Percentiles rank a stretch among this genome's conserved stretches.
Evolutionary conservation across 208 protist species (phyloP).

Genomic region (Trypanosomatidae sp.): DNA sequence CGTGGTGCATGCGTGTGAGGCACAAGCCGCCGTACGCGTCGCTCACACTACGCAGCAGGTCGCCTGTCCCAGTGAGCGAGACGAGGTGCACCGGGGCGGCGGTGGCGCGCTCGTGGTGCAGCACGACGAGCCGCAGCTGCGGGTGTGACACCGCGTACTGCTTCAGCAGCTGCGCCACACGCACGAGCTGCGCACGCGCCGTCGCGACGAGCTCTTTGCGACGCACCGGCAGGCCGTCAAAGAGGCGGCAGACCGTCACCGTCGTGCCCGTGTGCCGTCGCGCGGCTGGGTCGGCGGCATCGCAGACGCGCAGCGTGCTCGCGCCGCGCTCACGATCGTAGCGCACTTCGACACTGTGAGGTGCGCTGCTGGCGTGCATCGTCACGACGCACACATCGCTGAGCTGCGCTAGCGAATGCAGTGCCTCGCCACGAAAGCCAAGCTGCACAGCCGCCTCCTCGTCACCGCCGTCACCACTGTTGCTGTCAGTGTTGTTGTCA

Average conservation of each 20-base stretch:
- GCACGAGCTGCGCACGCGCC: constrained; percentile 42
- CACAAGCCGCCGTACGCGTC: constrained; percentile 75
- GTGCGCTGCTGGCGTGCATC: constrained; percentile 18
- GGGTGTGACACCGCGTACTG: constrained; percentile 85
- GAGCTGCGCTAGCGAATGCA: constrained; percentile 86
- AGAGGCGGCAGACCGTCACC: constrained; percentile 60
- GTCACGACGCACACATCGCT: constrained; percentile 64
- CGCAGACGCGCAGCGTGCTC: neutral
- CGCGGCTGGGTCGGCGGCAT: neutral
- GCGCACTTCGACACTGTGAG: constrained; percentile 18
- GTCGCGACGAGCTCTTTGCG: constrained; percentile 79
- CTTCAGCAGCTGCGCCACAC: constrained; percentile 32
- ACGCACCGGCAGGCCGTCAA: constrained; percentile 82
- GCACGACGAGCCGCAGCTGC: constrained; percentile 40
- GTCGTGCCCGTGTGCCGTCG: constrained; percentile 57
- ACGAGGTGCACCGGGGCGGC: constrained; percentile 42
- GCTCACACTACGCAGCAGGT: constrained; percentile 36
- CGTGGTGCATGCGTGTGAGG: constrained; percentile 27
- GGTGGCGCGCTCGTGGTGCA: constrained; percentile 25
- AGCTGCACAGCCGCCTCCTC: constrained; percentile 6
- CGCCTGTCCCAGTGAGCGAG: constrained; percentile 51
- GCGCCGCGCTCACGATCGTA: constrained; percentile 18
- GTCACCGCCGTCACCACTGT: neutral
- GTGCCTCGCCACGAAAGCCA: constrained; percentile 97
- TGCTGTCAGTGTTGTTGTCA: neutral